phyloP scores from a whole-genome alignment of 2,329 filamentous ascomycete species.

The Colletotrichum sp. region DNA sequence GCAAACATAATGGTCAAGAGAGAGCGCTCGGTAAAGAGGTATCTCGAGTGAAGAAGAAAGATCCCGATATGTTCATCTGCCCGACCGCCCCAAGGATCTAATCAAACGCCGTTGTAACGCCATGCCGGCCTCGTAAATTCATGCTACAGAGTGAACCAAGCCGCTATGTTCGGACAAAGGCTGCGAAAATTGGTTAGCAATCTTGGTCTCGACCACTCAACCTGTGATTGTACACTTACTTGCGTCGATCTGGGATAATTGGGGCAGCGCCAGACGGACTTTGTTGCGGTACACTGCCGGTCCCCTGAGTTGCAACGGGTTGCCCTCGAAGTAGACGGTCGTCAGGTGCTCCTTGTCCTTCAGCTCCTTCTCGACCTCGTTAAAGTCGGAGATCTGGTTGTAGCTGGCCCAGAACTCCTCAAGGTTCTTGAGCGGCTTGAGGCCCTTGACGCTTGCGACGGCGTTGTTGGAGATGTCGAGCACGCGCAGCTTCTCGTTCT shows the following conservation, averaged over 20 bases:
- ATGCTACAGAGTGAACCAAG: neutral
- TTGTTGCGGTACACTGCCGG: slow-evolving; percentile 96
- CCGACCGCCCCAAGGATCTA: neutral
- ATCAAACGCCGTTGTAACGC: slow-evolving; percentile 16
- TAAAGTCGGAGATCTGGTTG: slow-evolving; percentile 81
- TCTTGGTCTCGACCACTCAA: neutral
- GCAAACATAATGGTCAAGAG: neutral
- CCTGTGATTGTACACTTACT: slow-evolving; percentile 68
- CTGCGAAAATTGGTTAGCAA: slow-evolving; percentile 1
- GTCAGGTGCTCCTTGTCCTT: slow-evolving; percentile 79
- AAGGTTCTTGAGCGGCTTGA: slow-evolving; percentile 71
- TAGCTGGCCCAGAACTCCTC: slow-evolving; percentile 96
- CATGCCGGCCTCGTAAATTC: slow-evolving; percentile 9
- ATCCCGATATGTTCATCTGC: neutral
- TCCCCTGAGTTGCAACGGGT: slow-evolving; percentile 79
- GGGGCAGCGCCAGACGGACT: slow-evolving; percentile 83
- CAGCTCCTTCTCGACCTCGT: slow-evolving; percentile 80
- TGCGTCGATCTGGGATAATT: slow-evolving; percentile 93
- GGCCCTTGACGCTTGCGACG: slow-evolving; percentile 74
- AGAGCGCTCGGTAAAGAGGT: neutral
- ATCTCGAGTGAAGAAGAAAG: neutral
- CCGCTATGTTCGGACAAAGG: slow-evolving; percentile 23
- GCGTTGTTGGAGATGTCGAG: slow-evolving; percentile 92
- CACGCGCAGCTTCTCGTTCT: slow-evolving; percentile 71
- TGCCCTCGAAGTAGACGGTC: slow-evolving; percentile 97